Conservation (phyloP, 208 protist genomes). For the Leishmania braziliensis region DNA sequence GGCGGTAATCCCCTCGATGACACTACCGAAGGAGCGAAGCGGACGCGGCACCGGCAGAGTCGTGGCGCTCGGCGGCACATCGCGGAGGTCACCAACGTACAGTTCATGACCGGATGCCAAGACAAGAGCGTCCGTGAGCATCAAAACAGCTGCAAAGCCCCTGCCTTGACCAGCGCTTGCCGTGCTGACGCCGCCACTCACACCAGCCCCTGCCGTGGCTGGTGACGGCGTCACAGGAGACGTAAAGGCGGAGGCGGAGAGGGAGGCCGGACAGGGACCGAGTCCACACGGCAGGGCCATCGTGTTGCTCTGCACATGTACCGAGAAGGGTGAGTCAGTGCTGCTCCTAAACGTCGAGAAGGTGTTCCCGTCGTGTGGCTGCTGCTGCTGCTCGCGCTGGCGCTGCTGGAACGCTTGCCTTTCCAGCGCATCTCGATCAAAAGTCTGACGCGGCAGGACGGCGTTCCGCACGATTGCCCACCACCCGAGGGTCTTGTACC, state of each 20-base stretch:
- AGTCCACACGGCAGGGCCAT: slow-evolving; percentile 20
- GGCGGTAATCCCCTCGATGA: slow-evolving; percentile 14
- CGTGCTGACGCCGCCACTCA: not conserved
- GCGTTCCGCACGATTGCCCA: slow-evolving; percentile 31
- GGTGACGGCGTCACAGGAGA: slow-evolving; percentile 5
- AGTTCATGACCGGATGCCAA: not conserved
- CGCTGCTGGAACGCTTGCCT: slow-evolving; percentile 6
- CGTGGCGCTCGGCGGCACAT: slow-evolving; percentile 12
- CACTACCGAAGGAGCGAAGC: slow-evolving; percentile 15
- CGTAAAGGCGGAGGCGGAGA: slow-evolving; percentile 1
- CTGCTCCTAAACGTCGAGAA: not conserved
- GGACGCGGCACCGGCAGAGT: slow-evolving; percentile 24
- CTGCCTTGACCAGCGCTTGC: not conserved
- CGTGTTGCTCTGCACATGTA: slow-evolving; percentile 36
- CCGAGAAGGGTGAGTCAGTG: slow-evolving; percentile 14
- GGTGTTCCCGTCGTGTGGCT: not conserved
- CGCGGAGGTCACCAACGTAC: slow-evolving; percentile 20
- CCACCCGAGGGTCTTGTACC: slow-evolving; percentile 17
- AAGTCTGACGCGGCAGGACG: slow-evolving; percentile 30
- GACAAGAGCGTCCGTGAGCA: not conserved
- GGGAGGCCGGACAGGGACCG: not conserved
- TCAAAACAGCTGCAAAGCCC: not conserved
- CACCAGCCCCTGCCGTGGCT: not conserved
- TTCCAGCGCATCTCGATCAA: slow-evolving; percentile 26
- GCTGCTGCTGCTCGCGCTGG: not conserved